phyloP scores from a whole-genome alignment of 148 eudicot genomes.

The Arbutus unedo region DNA sequence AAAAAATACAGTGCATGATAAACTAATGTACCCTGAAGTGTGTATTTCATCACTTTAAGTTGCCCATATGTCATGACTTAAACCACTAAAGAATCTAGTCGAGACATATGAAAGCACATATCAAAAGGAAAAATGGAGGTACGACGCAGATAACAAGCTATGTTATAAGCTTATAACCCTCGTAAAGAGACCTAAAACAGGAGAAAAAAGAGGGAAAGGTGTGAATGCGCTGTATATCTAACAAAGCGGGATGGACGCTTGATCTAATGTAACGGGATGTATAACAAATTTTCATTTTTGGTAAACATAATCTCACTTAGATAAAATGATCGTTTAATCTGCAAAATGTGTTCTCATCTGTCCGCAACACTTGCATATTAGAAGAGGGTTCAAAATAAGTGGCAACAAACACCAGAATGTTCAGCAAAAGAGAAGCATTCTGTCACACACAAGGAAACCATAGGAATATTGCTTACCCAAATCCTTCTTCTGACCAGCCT shows the following conservation, averaged over 20 bases:
- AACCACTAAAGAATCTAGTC: background rate
- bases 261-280: background rate
- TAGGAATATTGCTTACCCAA: constrained; percentile 53
- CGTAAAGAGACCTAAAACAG: background rate
- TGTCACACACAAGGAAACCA: background rate
- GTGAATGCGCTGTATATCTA: background rate
- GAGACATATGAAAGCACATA: background rate
- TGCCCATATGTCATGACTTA: background rate
- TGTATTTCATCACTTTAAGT: no score
- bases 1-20: no score
- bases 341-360: background rate
- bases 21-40: no score
- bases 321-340: background rate
- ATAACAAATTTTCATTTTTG: background rate
- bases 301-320: background rate
- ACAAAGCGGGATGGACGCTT: background rate
- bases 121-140: background rate
- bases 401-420: background rate
- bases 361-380: background rate
- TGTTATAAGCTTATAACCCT: background rate
- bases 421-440: background rate
- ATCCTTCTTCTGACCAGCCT: constrained; percentile 99
- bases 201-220: background rate
- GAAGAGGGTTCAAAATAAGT: background rate
- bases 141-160: constrained; percentile 2